These are phyloP conservation scores for Ananas comosus DNA, from an alignment of 176 grass and related monocot species.

Conservation along the genomic window DNA sequence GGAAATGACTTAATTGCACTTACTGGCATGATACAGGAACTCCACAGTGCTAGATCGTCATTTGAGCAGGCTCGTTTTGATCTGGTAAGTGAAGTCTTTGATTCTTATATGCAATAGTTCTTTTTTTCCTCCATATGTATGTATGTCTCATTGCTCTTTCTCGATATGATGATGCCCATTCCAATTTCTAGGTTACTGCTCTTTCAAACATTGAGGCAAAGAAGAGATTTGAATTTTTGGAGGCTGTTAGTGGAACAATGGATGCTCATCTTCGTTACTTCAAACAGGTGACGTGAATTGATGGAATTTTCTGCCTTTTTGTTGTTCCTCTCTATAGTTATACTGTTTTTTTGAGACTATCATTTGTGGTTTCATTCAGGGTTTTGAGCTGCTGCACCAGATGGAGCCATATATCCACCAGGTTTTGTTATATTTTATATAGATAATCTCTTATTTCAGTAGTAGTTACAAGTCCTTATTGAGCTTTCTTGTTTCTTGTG, in stretches of 20 bases:
- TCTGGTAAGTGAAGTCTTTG: slow-evolving; percentile 33
- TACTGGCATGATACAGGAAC: slow-evolving; percentile 47
- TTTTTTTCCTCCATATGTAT: not conserved
- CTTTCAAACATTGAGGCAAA: slow-evolving; percentile 98
- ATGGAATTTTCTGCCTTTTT: slow-evolving; percentile 22
- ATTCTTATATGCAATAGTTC: not conserved
- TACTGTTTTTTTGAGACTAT: slow-evolving; percentile 19
- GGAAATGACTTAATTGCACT: slow-evolving; percentile 10
- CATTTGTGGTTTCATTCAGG: slow-evolving; percentile 49
- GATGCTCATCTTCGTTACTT: slow-evolving; percentile 99
- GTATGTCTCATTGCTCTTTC: not conserved
- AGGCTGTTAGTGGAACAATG: slow-evolving; percentile 99
- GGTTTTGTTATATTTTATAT: slow-evolving; percentile 27
- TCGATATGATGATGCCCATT: not conserved
- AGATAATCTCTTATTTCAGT: not conserved
- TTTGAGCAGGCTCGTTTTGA: slow-evolving; percentile 98
- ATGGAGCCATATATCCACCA: slow-evolving; percentile 99
- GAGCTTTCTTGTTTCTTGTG: not conserved
- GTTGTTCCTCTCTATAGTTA: slow-evolving; percentile 12
- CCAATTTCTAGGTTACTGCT: slow-evolving; percentile 59
- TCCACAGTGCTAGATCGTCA: slow-evolving; percentile 82
- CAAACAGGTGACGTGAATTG: slow-evolving; percentile 70
- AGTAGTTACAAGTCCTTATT: not conserved
- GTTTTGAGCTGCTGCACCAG: slow-evolving; percentile 91
- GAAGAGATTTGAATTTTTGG: slow-evolving; percentile 99